A percentile compares a stretch with the other conserved stretches of the same genome.
phyloP scores from a whole-genome alignment of 1,284 basidiomycete genomes.

The Ganoderma boninense region DNA sequence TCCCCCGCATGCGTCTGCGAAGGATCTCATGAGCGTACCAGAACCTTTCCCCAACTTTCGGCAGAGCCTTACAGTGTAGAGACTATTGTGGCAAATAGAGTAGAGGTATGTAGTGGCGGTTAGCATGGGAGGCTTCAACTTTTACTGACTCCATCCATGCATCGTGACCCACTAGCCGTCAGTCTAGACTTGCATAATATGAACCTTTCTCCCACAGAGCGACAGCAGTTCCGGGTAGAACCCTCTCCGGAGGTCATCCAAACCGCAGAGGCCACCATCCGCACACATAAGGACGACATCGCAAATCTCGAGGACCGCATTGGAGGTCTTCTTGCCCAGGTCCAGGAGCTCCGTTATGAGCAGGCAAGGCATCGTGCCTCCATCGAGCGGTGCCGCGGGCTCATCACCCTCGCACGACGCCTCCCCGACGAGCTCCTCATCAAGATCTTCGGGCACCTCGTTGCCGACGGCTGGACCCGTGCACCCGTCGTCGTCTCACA shows the following conservation, averaged over 20 bases:
- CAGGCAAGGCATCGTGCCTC: conserved; percentile 51
- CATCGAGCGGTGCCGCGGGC: conserved; percentile 54
- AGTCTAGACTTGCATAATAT: no score
- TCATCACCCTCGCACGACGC: conserved; percentile 63
- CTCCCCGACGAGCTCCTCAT: conserved; percentile 65
- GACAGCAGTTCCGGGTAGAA: conserved; percentile 38
- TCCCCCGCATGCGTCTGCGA: no score
- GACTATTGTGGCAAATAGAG: no score
- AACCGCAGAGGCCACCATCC: conserved; percentile 45
- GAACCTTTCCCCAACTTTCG: no score
- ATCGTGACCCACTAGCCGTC: no score
- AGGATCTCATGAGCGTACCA: no score
- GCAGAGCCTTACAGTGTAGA: no score
- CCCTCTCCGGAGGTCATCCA: conserved; percentile 42
- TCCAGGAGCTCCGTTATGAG: conserved; percentile 52
- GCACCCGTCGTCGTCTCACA: conserved; percentile 65
- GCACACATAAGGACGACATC: conserved; percentile 51
- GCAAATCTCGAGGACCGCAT: conserved; percentile 53
- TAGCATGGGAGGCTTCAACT: no score
- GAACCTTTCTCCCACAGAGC: no score
- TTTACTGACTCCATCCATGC: no score
- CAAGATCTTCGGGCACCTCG: conserved; percentile 60
- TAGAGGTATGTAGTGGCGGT: no score
- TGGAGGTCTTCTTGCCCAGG: conserved; percentile 46
- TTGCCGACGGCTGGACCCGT: conserved; percentile 58